Evolutionary conservation across 2,329 filamentous ascomycete genomes (phyloP), one percentile per base, ranked within the genome.

Genomic region (Pseudopithomyces chartarum): DNA sequence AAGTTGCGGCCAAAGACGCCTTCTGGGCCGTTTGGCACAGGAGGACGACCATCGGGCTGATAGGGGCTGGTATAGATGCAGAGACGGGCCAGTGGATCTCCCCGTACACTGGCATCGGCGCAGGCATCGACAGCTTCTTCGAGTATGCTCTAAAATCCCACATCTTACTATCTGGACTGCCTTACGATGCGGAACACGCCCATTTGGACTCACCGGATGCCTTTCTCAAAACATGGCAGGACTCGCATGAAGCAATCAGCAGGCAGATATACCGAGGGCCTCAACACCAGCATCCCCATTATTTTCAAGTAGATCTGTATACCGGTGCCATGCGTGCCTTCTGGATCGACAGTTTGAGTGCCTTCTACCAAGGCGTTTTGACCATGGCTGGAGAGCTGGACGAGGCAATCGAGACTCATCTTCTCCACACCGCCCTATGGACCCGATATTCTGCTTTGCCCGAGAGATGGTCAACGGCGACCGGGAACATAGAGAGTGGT

Each of bases 21-120:
- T 99, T 99, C 69, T 97, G 94, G 92, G 90, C 93, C 22, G 91
- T 99, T n/a, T 99, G 95, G 95, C 82, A 88, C 42, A 84, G 91
- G 54, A 86, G 93, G 61, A 97, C 91, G 73, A 85, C 87, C 39
- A 91, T 97, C 66, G 92, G 91, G 3, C 82, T 99, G 22, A 89
- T 99, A 60, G 95, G 94, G 7, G 90, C 92, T 55, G 94, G 93
- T 2, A 92, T 99, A 59, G 94, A 97, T 77, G 91, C 92, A 1
- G 94, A 98, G 71, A 90, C 87, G 26, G 95, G 94, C 0, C 84
- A 90, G 64, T 99, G 95, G 95, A 88, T 95, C 33, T 90, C 90
- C 8, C 85, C 90, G 1, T 93, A 91, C 73, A 89, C 94, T n/a
- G 94, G 95, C 29, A 96, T 99, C 65, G 95, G 95, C 48, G 95